Base-by-base conservation (phyloP, 306 rosid species). In the Corylus avellana region DNA sequence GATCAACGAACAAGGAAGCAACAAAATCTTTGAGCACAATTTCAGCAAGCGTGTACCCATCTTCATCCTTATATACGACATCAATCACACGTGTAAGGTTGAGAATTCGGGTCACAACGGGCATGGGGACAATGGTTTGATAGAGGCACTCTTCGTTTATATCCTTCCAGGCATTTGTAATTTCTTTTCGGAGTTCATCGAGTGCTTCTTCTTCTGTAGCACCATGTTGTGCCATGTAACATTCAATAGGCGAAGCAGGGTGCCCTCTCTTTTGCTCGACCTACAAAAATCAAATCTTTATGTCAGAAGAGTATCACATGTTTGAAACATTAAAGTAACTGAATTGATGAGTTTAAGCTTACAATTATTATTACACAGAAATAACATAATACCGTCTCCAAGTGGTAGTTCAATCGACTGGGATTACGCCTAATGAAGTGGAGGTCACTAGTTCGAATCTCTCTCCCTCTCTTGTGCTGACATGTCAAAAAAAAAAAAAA, bases 201-300 rank as follows among this genome's bases (percentile, higher is more conserved):
- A 44, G 5, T 0, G 78, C 84, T 14, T 86, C 80, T 51, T 76
- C 80, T 7, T 79, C 61, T 1, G 78, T 18, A 7, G 25, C 61
- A 1, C 50, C 72, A 50, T 79, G 25, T 27, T 87, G 81, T 17
- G 72, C 78, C 83, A 88, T 84, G 79, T 81, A 90, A 51, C 94
- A 86, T 62, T 90, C 90, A 0, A 88, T 67, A 0, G 78, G 79
- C 0, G 83, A 78, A 0, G 78, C 81, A 32, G 75, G 74, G 12
- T 90, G 89, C 17, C 67, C 84, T 57, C 91, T 61, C 46, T 84
- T 49, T 63, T 82, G 79, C 57, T 85, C 92, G 73, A 83, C 77
- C 86, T 82, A 22, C 9, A 4, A 6, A 1, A 3, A 58, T 58
- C 8, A 16, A 49, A 12, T 49, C 2, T 5, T 42, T 58, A 20